Conservation (phyloP, 148 eudicot genomes). For the Amaranthus palmeri region DNA sequence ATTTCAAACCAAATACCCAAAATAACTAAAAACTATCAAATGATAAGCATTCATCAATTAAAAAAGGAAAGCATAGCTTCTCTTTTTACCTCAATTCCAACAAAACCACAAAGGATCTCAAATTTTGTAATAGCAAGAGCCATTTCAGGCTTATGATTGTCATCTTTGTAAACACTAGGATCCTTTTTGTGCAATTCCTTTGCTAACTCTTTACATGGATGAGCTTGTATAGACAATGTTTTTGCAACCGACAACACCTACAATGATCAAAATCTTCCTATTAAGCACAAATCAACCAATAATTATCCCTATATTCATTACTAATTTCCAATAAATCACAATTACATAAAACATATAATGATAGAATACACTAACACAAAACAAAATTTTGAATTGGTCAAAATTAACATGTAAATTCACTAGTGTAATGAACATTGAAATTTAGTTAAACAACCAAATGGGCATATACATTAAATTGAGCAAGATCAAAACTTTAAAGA, state of each 20-base stretch:
- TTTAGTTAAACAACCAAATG: not conserved
- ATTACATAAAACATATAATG: not conserved
- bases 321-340: not conserved
- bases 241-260: constrained; percentile 80
- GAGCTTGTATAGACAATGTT: constrained; percentile 82
- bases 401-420: not conserved
- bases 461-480: constrained; percentile 6
- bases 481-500: constrained; percentile 3
- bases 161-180: constrained; percentile 65
- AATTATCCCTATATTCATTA: not conserved
- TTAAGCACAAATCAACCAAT: not conserved
- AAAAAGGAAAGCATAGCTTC: not conserved
- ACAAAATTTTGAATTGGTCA: not conserved
- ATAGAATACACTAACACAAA: not conserved
- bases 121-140: constrained; percentile 76
- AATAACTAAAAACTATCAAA: not conserved
- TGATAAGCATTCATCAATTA: not conserved
- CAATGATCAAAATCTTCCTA: constrained; percentile 12
- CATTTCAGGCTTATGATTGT: constrained; percentile 89
- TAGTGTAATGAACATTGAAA: not conserved
- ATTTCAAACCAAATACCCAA: not conserved
- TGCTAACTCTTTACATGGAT: constrained; percentile 75
- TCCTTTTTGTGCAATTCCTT: constrained; percentile 42
- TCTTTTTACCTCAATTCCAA: constrained; percentile 47
- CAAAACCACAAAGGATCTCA: constrained; percentile 76